Evolutionary conservation across 768 basidiomycete species (phyloP).

Genomic region (Kwoniella shandongensis): DNA sequence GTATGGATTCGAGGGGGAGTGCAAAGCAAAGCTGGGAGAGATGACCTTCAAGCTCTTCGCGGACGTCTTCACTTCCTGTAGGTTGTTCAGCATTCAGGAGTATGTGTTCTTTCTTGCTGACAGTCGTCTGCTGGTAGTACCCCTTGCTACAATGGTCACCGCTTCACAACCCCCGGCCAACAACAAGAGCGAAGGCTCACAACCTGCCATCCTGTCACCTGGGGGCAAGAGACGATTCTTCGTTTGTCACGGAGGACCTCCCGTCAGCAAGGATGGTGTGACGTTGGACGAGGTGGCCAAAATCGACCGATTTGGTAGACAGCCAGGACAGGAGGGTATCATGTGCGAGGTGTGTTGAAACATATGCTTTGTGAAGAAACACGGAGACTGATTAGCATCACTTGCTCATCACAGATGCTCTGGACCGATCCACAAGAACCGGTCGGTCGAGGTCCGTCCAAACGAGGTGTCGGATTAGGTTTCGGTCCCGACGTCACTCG

Average conservation of each 20-base stretch:
- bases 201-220: constrained; percentile 70
- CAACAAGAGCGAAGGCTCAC: constrained; percentile 52
- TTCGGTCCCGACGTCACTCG: constrained; percentile 95
- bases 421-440: constrained; percentile 95
- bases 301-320: constrained; percentile 78
- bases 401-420: constrained; percentile 61
- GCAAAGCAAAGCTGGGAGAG: constrained; percentile 93
- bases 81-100: constrained; percentile 44
- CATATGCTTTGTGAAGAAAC: background rate
- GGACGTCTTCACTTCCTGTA: constrained; percentile 85
- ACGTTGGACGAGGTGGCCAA: constrained; percentile 89
- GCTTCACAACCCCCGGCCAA: constrained; percentile 64
- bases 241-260: constrained; percentile 84
- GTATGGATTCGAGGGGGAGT: constrained; percentile 66
- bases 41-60: constrained; percentile 95
- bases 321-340: constrained; percentile 90
- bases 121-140: constrained; percentile 61
- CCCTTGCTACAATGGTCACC: constrained; percentile 79
- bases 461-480: constrained; percentile 94
- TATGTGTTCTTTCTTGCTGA: background rate
- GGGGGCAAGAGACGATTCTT: constrained; percentile 85
- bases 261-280: constrained; percentile 94
- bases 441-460: constrained; percentile 90
- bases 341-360: constrained; percentile 70
- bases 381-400: background rate